Conservation (phyloP, 257 asterid genomes). For the Solanum okadae region DNA sequence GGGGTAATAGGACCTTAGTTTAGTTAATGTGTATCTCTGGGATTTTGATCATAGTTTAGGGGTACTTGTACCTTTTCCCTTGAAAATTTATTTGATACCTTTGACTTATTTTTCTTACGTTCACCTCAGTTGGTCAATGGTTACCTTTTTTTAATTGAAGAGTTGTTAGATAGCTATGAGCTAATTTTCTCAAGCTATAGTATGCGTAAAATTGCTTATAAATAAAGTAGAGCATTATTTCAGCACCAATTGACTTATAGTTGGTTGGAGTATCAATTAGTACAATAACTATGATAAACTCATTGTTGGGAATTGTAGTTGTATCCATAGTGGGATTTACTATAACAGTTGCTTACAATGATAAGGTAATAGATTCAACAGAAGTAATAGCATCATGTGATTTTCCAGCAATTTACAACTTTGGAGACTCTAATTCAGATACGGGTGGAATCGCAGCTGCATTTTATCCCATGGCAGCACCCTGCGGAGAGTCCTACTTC, state of each 20-base stretch:
- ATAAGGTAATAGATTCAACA: neutral
- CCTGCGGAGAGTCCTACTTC: conserved; percentile 39
- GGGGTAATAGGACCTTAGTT: too few species aligned
- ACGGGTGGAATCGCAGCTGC: conserved; percentile 52
- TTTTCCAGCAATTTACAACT: conserved; percentile 49
- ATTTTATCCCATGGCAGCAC: conserved; percentile 29
- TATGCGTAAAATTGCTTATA: neutral
- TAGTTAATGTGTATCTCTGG: too few species aligned
- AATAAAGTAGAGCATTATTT: neutral
- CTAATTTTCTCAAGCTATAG: neutral
- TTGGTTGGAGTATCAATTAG: neutral
- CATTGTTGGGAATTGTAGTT: neutral
- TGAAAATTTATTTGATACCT: neutral
- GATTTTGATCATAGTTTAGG: too few species aligned
- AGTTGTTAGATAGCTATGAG: neutral
- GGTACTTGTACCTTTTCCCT: too few species aligned
- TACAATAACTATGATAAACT: neutral
- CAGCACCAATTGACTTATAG: neutral
- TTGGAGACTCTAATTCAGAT: conserved; percentile 58
- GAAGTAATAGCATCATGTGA: neutral
- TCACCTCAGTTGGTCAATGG: neutral
- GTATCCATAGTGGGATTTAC: neutral
- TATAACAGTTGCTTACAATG: neutral
- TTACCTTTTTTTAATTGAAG: neutral
- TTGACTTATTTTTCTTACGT: neutral